Evolutionary conservation across 208 protist species (phyloP), one percentile per base, ranked within the genome.

Genomic region (Leptomonas seymouri): DNA sequence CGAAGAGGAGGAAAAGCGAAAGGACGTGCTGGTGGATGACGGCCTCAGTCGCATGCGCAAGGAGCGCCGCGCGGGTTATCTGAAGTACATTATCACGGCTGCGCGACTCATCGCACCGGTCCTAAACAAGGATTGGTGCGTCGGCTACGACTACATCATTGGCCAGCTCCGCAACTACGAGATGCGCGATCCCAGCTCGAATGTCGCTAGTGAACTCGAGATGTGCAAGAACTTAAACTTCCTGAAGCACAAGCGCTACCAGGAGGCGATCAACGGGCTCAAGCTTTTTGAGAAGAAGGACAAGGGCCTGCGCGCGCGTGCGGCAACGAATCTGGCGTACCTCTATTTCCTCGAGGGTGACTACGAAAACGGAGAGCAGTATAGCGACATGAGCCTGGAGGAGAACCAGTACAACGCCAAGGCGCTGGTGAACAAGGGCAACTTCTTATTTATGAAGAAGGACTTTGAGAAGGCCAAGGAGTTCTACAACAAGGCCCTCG

Each of bases 311-410:
- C 84, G 89, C 42, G 91, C 92, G 31, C 86, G 89, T 9, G 97
- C 98, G 20, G 95, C 98, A 58, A 99, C 97, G 51, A 99, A 99
- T 85, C 80, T 99, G 23, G 95, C 96, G 11, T 99, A 98, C 74
- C 82, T 99, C 25, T 99, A 99, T 89, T 99, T 99, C 80, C 87
- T 99, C n/a, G 97, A 99, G 73, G 95, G 94, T 64, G 97, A 99
- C 81, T 88, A 93, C 74, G 93, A 97, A 20, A 98, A 90, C 71
- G 97, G 97, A 21, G 92, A 98, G 67, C 95, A 97, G 73, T 98
- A 99, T 83, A 98, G 97, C 70, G 87, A 98, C 59, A 83, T 97
- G 67, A 97, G 97, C 49, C 74, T 99, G 51, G 83, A 92, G 74
- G 83, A 95, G 48, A 95, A 99, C 74, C 84, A 92, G 74, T 99